A percentile compares a stretch with the other conserved stretches of the same genome.
phyloP scores from a whole-genome alignment of 2,329 filamentous ascomycete species.

The Tolypocladium capitatum region DNA sequence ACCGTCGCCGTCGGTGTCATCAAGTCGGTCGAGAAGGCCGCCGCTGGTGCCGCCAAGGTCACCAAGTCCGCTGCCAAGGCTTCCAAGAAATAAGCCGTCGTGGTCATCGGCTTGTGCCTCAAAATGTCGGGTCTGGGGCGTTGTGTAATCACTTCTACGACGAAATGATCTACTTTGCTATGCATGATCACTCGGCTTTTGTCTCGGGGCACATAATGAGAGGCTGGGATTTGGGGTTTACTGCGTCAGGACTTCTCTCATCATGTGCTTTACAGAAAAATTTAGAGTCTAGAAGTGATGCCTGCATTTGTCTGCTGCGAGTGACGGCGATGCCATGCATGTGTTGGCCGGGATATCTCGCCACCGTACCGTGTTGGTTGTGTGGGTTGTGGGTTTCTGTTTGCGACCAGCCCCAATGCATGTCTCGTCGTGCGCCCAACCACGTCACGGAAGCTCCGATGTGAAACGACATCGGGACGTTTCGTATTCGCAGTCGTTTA shows the following conservation, averaged over 20 bases:
- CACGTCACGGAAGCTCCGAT: too few species aligned
- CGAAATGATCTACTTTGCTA: slow-evolving; percentile 29
- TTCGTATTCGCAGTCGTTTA: neutral
- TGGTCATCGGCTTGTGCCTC: slow-evolving; percentile 10
- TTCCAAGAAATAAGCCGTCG: slow-evolving; percentile 53
- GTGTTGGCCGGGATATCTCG: neutral
- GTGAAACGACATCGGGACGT: too few species aligned
- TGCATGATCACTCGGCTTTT: slow-evolving; percentile 30
- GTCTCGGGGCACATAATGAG: slow-evolving; percentile 29
- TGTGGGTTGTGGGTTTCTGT: too few species aligned
- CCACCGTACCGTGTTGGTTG: neutral
- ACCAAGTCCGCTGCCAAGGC: slow-evolving; percentile 63
- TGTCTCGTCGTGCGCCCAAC: neutral
- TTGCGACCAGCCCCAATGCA: too few species aligned
- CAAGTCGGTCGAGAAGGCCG: slow-evolving; percentile 66
- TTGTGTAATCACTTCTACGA: slow-evolving; percentile 31
- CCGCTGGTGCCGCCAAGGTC: slow-evolving; percentile 46
- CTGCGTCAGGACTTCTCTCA: slow-evolving; percentile 27
- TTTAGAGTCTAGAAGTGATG: slow-evolving; percentile 36
- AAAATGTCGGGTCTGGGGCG: slow-evolving; percentile 10
- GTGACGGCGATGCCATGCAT: neutral
- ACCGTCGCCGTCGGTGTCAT: slow-evolving; percentile 91
- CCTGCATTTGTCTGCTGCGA: slow-evolving; percentile 7
- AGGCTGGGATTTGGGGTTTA: slow-evolving; percentile 25
- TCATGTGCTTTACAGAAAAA: slow-evolving; percentile 32